phyloP scores from a whole-genome alignment of 768 basidiomycete species.

The Pisolithus albus region DNA sequence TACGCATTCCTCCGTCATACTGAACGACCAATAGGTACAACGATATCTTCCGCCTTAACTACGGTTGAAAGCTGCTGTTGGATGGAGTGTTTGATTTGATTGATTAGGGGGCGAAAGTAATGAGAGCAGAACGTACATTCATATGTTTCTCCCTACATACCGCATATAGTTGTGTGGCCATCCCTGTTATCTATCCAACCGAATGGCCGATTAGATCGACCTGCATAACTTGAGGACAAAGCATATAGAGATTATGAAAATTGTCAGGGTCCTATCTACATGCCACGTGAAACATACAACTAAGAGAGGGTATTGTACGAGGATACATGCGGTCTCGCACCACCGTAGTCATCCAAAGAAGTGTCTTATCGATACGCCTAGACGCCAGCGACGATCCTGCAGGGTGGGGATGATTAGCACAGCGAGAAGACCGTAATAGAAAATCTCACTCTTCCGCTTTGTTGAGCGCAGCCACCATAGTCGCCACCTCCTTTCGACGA shows the following conservation, averaged over 20 bases:
- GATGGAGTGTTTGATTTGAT: neutral
- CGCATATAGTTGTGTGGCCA: neutral
- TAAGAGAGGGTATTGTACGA: slow-evolving; percentile 26
- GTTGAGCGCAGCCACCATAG: slow-evolving; percentile 90
- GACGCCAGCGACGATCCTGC: slow-evolving; percentile 60
- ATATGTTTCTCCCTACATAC: slow-evolving; percentile 8
- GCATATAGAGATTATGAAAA: neutral
- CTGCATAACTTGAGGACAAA: neutral
- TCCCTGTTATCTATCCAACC: neutral
- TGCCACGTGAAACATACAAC: slow-evolving; percentile 15
- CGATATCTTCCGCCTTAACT: slow-evolving; percentile 90
- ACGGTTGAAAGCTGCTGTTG: slow-evolving; percentile 32
- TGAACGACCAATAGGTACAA: slow-evolving; percentile 51
- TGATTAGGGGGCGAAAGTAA: slow-evolving; percentile 3
- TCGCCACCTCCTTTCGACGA: slow-evolving; percentile 88
- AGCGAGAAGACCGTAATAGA: neutral
- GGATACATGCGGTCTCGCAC: neutral
- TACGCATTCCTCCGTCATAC: slow-evolving; percentile 2
- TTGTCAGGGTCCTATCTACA: slow-evolving; percentile 12
- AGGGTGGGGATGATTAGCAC: slow-evolving; percentile 7
- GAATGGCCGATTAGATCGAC: neutral
- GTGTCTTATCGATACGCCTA: slow-evolving; percentile 20
- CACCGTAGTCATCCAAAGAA: neutral
- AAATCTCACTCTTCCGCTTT: slow-evolving; percentile 94
- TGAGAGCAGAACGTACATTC: slow-evolving; percentile 18